These are phyloP conservation scores for Fusarium dimerum DNA, from an alignment of 2,329 filamentous ascomycete genomes.

Conservation along the genomic window DNA sequence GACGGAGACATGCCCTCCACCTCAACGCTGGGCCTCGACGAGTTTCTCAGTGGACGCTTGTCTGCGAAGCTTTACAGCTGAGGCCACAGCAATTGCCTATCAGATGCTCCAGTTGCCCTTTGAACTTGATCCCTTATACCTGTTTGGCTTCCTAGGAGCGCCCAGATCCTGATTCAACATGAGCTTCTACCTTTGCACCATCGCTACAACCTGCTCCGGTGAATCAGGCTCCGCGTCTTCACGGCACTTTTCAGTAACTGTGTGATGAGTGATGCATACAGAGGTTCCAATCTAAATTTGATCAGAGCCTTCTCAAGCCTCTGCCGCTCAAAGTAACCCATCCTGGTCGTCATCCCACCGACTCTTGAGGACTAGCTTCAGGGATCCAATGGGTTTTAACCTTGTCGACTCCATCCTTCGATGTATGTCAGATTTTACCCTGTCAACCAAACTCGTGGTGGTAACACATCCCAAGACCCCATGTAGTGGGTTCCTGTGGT, in stretches of 20 bases:
- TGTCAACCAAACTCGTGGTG: constrained; percentile 12
- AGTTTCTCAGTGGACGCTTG: neutral
- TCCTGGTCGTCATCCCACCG: constrained; percentile 14
- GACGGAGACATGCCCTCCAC: neutral
- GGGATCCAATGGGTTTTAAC: constrained; percentile 9
- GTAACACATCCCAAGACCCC: constrained; percentile 3
- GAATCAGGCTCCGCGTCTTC: neutral
- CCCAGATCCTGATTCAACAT: neutral
- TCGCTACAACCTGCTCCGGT: neutral
- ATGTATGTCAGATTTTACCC: constrained; percentile 16
- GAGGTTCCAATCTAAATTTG: too few species aligned
- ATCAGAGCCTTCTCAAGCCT: neutral
- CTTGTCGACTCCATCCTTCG: constrained; percentile 7
- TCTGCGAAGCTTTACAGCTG: neutral
- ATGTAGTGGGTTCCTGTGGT: neutral
- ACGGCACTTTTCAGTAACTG: neutral
- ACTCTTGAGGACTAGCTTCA: constrained; percentile 13
- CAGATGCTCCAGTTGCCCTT: neutral
- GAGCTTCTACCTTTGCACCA: neutral
- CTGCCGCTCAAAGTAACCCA: constrained; percentile 11
- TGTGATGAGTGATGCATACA: too few species aligned
- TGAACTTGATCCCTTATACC: neutral
- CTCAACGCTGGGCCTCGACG: neutral
- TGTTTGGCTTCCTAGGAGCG: neutral
- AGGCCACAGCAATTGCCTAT: neutral